These are phyloP conservation scores for Mitragyna speciosa DNA, from an alignment of 257 asterid genomes.

Conservation along the genomic window DNA sequence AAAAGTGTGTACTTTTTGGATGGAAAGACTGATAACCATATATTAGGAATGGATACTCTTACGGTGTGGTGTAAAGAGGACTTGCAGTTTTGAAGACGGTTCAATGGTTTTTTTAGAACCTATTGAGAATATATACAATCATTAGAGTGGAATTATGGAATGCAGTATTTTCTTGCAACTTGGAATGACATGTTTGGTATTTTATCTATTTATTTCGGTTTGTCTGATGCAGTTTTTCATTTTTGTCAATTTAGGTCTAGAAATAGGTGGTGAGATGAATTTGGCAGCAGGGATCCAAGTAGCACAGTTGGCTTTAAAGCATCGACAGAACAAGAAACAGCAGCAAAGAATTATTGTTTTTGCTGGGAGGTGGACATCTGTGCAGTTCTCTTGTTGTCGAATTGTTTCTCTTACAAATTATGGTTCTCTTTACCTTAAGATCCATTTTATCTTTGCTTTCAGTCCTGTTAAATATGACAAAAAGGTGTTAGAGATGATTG, in stretches of 20 bases:
- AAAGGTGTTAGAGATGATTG: constrained; percentile 88
- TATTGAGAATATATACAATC: neutral
- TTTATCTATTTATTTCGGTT: neutral
- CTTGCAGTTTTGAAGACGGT: neutral
- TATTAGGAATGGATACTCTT: neutral
- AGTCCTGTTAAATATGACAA: constrained; percentile 94
- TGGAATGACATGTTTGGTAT: too few relatives aligned
- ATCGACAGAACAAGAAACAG: constrained; percentile 97
- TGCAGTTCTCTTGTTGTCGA: neutral
- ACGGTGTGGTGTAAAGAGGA: neutral
- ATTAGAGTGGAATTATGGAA: neutral
- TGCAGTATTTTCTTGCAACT: neutral
- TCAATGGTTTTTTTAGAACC: neutral
- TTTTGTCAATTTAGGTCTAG: constrained; percentile 54
- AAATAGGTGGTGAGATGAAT: constrained; percentile 90
- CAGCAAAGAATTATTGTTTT: constrained; percentile 95
- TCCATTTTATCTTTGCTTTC: constrained; percentile 23
- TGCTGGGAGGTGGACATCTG: constrained; percentile 72
- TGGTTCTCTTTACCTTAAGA: neutral
- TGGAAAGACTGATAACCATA: neutral
- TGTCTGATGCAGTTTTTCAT: constrained; percentile 2
- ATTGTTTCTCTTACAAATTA: neutral
- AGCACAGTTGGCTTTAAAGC: constrained; percentile 97
- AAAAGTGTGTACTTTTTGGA: neutral
- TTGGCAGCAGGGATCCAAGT: constrained; percentile 97